phyloP scores from a whole-genome alignment of 371 early-diverging fungal species.

The Actinomortierella ambigua region DNA sequence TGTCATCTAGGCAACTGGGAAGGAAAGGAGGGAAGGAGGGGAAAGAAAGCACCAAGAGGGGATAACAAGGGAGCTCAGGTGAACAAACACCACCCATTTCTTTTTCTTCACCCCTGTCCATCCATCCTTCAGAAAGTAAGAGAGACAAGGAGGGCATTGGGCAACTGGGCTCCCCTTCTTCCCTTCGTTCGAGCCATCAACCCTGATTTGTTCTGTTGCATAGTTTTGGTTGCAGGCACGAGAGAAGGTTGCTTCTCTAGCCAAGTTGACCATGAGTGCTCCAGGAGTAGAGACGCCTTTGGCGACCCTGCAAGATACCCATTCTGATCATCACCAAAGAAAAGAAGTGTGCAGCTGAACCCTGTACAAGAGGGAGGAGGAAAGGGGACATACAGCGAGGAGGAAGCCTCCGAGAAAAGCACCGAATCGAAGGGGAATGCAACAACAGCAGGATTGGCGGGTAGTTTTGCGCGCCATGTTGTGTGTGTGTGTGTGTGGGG shows the following conservation, averaged over 20 bases:
- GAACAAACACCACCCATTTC: not conserved
- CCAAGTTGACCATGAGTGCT: not conserved
- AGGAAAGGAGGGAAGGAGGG: too few species aligned
- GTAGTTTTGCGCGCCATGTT: constrained; percentile 7
- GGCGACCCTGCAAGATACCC: not conserved
- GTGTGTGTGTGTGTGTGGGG: too few species aligned
- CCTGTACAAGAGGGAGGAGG: not conserved
- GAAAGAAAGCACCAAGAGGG: not conserved
- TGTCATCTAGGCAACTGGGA: too few species aligned
- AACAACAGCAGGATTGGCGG: constrained; percentile 30
- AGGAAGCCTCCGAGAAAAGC: constrained; percentile 34
- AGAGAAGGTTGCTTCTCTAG: constrained; percentile 1
- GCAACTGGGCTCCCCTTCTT: too few species aligned
- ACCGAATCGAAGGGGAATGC: constrained; percentile 38
- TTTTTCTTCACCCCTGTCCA: too few species aligned
- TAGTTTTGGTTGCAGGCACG: constrained; percentile 9
- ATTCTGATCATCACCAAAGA: not conserved
- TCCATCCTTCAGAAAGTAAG: too few species aligned
- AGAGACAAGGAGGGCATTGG: too few species aligned
- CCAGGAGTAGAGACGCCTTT: not conserved
- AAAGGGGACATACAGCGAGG: constrained; percentile 23
- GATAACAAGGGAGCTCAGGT: not conserved
- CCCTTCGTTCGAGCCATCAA: too few species aligned
- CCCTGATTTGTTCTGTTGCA: not conserved
- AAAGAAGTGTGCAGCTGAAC: not conserved